Evolutionary conservation across 768 basidiomycete species (phyloP).

Genomic region (Auriculariales sp.): DNA sequence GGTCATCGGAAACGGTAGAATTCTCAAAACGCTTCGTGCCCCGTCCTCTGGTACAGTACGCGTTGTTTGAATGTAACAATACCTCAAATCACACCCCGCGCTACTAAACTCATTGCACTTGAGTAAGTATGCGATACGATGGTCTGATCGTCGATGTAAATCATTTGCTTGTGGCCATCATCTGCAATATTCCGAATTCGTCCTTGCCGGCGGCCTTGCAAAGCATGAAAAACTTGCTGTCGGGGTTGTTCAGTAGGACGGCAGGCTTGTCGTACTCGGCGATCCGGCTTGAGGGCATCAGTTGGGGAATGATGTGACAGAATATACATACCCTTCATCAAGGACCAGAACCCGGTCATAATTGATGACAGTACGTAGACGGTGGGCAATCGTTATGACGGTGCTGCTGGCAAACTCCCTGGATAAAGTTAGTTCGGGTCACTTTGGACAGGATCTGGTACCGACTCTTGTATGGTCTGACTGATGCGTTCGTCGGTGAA

Average conservation of each 20-base stretch:
- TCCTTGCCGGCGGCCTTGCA: conserved; percentile 63
- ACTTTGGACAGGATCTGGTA: conserved; percentile 3
- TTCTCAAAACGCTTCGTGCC: neutral
- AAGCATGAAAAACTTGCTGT: conserved; percentile 48
- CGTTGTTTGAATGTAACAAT: neutral
- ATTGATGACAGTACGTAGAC: conserved; percentile 65
- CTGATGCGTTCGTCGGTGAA: conserved; percentile 80
- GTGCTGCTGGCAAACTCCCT: conserved; percentile 72
- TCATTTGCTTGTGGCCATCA: too few species aligned
- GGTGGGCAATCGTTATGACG: conserved; percentile 72
- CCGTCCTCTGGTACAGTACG: neutral
- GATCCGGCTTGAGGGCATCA: conserved; percentile 66
- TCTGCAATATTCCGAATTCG: conserved; percentile 55
- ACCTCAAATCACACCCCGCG: too few species aligned
- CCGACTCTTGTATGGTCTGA: conserved; percentile 67
- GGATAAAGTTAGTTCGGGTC: neutral
- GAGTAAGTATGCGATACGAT: too few species aligned
- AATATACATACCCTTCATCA: neutral
- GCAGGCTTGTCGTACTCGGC: conserved; percentile 56
- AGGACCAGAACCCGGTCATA: conserved; percentile 38
- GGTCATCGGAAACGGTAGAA: neutral
- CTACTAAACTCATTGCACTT: too few species aligned
- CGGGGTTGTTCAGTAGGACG: conserved; percentile 35
- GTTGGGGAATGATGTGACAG: conserved; percentile 26
- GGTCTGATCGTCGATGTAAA: too few species aligned